These are phyloP conservation scores for Ciborinia camelliae DNA, from an alignment of 2,329 filamentous ascomycete genomes.

Conservation along the genomic window DNA sequence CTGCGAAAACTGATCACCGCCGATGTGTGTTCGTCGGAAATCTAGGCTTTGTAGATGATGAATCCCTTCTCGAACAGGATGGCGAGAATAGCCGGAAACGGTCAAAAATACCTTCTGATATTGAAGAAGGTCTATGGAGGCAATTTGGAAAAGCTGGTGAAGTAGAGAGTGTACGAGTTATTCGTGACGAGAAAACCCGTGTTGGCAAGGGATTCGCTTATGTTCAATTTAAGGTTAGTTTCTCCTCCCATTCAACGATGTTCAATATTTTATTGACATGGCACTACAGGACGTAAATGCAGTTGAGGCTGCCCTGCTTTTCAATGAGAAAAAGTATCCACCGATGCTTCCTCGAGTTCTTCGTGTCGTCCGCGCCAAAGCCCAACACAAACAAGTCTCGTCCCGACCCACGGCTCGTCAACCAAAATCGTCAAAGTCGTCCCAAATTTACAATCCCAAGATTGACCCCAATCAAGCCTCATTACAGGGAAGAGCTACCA, in stretches of 20 bases:
- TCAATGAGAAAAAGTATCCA: slow-evolving; percentile 88
- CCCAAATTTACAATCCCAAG: slow-evolving; percentile 62
- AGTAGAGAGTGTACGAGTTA: slow-evolving; percentile 89
- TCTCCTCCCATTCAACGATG: not conserved
- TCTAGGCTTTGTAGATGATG: slow-evolving; percentile 91
- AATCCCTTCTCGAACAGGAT: slow-evolving; percentile 65
- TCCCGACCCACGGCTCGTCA: slow-evolving; percentile 30
- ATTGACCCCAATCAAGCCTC: slow-evolving; percentile 66
- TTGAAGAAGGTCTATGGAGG: slow-evolving; percentile 90
- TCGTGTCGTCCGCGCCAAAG: slow-evolving; percentile 73
- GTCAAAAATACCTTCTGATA: slow-evolving; percentile 72
- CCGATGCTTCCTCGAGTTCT: slow-evolving; percentile 88
- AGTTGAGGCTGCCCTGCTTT: slow-evolving; percentile 85
- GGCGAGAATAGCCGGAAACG: slow-evolving; percentile 69
- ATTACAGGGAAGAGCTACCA: slow-evolving; percentile 67
- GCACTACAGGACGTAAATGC: slow-evolving; percentile 66
- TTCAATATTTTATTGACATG: slow-evolving; percentile 20
- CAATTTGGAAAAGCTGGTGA: slow-evolving; percentile 73
- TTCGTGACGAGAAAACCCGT: slow-evolving; percentile 83
- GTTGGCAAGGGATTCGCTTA: slow-evolving; percentile 98
- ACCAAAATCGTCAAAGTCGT: slow-evolving; percentile 39
- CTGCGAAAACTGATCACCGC: slow-evolving; percentile 74
- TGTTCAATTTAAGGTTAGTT: slow-evolving; percentile 78
- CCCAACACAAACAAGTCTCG: slow-evolving; percentile 41
- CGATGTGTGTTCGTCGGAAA: slow-evolving; percentile 97